Evolutionary conservation across 495 filamentous ascomycete species (phyloP).

Genomic region (Talaromyces thailandensis): DNA sequence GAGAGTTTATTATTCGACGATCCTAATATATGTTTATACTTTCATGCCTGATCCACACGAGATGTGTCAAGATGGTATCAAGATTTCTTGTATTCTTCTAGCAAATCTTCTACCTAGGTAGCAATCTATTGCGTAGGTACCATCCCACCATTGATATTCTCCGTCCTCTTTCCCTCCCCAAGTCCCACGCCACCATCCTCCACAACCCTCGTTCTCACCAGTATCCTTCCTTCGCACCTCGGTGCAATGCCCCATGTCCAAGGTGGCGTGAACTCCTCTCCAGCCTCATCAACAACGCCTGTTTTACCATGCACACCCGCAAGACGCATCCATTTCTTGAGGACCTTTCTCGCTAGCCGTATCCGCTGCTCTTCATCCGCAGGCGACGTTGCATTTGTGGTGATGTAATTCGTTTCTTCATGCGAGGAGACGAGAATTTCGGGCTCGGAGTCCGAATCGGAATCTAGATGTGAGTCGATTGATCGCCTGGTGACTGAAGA

Average conservation of each 20-base stretch:
- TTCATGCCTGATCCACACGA: background rate
- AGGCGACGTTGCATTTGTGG: conserved; percentile 24
- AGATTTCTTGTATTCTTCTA: background rate
- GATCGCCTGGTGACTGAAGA: background rate
- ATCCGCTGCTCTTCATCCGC: conserved; percentile 31
- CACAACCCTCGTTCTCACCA: conserved; percentile 15
- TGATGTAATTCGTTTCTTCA: conserved; percentile 31
- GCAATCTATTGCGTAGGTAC: background rate
- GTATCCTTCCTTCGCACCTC: conserved; percentile 66
- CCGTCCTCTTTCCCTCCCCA: conserved; percentile 24
- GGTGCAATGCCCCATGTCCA: conserved; percentile 79
- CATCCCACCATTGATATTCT: conserved; percentile 24
- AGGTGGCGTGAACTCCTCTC: conserved; percentile 51
- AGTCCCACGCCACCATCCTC: background rate
- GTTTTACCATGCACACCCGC: conserved; percentile 45
- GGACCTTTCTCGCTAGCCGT: conserved; percentile 49
- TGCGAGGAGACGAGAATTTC: conserved; percentile 29
- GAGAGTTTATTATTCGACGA: background rate
- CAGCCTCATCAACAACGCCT: conserved; percentile 36
- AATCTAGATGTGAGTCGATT: conserved; percentile 23
- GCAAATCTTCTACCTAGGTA: background rate
- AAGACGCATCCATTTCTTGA: conserved; percentile 65
- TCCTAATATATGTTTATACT: background rate
- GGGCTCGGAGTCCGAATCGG: conserved; percentile 35
- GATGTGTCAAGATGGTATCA: background rate